Evolutionary conservation across 257 asterid species (phyloP), one percentile per base, ranked within the genome.

Genomic region (Linderniella brevidens): DNA sequence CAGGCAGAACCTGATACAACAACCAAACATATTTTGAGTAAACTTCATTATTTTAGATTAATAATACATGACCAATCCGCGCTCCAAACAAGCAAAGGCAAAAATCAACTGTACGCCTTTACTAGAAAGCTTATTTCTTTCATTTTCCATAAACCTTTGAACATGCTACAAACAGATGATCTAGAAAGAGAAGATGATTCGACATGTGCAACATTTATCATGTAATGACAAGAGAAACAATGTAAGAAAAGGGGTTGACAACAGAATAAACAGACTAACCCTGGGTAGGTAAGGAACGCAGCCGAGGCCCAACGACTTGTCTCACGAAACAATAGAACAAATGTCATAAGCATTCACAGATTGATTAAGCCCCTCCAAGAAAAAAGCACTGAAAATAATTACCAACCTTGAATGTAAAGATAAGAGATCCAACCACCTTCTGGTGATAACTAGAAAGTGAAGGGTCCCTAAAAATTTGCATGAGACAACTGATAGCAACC

Each of bases 351-450:
- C 45, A 59, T 49, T 60, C 19, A 44, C 32, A 25, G 4, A 29
- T 47, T 37, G 36, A 50, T 51, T 55, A 48, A 51, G 38, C 13
- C 35, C 32, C 41, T 13, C 50, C 57, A 13, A 17, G 25, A 37
- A 48, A 41, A 50, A 59, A 46, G 44, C 52, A 55, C 36, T 55
- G 60, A 57, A 25, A 3, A 25, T 25, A 2, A n/a, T 25, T 6
- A 57, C 79, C 61, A 55, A 90, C 99, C 99, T 90, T 90, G 80
- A 85, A 85, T 70, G 84, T 85, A 72, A 90, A 85, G 74, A 90
- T 81, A 48, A 90, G 99, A 68, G 96, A 85, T 71, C 93, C 94
- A 17, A 90, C 94, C 66, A 90, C 99, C 74, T 81, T 90, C 64
- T 68, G 92, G 69, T 90, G 99, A 75, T 81, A 81, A 72, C 94